These are phyloP conservation scores for Penicillium rolfsii DNA, from an alignment of 2,329 filamentous ascomycete species.

Conservation along the genomic window DNA sequence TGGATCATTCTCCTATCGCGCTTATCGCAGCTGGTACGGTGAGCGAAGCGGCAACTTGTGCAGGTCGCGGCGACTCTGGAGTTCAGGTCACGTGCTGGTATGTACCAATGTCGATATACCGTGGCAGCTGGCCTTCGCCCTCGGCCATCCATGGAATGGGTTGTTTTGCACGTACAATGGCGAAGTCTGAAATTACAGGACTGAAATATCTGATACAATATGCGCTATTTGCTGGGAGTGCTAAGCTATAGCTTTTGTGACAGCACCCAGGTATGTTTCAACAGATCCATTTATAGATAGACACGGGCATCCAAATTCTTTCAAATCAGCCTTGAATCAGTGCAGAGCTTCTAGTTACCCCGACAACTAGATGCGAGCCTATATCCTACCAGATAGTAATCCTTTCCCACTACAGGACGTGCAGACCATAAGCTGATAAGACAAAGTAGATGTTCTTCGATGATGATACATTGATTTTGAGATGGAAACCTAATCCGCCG, in stretches of 20 bases:
- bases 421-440: background rate
- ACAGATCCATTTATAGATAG: too few species aligned
- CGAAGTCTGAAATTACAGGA: too few species aligned
- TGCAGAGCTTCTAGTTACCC: background rate
- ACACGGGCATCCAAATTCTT: background rate
- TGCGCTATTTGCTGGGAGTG: too few species aligned
- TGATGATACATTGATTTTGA: background rate
- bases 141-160: too few species aligned
- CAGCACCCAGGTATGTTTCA: too few species aligned
- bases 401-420: background rate
- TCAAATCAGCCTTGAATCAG: background rate
- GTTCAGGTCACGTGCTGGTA: background rate
- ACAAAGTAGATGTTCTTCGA: constrained; percentile 1
- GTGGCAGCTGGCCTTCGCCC: too few species aligned
- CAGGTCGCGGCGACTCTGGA: constrained; percentile 6
- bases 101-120: background rate
- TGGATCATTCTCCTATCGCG: constrained; percentile 27
- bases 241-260: too few species aligned
- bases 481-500: constrained; percentile 11
- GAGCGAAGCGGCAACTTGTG: constrained; percentile 38
- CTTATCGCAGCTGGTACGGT: constrained; percentile 34
- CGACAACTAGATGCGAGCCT: background rate
- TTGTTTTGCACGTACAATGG: too few species aligned
- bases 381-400: background rate
- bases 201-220: too few species aligned